Evolutionary conservation across 179 eudicot species (phyloP).

Genomic region (Camellia oleifera): DNA sequence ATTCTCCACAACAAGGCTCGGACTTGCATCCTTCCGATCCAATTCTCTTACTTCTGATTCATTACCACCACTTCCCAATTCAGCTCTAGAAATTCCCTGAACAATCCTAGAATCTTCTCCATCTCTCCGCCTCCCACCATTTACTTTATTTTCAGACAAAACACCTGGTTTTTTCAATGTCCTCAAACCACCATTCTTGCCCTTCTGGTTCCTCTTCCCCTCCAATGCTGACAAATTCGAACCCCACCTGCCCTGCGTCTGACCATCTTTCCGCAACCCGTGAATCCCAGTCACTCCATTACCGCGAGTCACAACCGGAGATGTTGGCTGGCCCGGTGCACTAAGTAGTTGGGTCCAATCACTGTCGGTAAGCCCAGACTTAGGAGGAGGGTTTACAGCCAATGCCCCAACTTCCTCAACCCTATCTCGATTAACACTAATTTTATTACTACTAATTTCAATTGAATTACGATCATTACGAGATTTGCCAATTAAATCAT

Average conservation of each 20-base stretch:
- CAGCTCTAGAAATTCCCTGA: conserved; percentile 30
- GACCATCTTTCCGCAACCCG: conserved; percentile 38
- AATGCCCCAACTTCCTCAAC: conserved; percentile 28
- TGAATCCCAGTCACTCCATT: conserved; percentile 35
- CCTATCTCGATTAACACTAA: conserved; percentile 15
- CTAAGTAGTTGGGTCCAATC: conserved; percentile 96
- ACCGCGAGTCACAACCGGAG: conserved; percentile 22
- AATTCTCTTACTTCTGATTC: conserved; percentile 30
- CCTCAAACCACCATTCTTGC: conserved; percentile 15
- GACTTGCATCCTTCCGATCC: conserved; percentile 19
- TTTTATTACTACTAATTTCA: conserved; percentile 12
- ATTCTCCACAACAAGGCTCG: conserved; percentile 18
- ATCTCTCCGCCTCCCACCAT: conserved; percentile 25
- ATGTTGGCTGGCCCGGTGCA: conserved; percentile 41
- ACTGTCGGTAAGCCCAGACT: conserved; percentile 49
- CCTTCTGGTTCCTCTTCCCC: conserved; percentile 23
- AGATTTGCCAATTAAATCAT: conserved; percentile 27
- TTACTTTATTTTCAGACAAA: conserved; percentile 23
- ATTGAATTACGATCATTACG: conserved; percentile 18
- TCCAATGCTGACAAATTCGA: conserved; percentile 28
- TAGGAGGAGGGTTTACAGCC: conserved; percentile 34
- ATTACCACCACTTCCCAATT: conserved; percentile 28
- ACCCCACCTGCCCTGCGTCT: conserved; percentile 33
- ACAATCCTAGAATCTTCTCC: conserved; percentile 26
- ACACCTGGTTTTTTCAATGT: conserved; percentile 17